Base-by-base conservation (phyloP, 805 yeast species). In the Candida incommunis region DNA sequence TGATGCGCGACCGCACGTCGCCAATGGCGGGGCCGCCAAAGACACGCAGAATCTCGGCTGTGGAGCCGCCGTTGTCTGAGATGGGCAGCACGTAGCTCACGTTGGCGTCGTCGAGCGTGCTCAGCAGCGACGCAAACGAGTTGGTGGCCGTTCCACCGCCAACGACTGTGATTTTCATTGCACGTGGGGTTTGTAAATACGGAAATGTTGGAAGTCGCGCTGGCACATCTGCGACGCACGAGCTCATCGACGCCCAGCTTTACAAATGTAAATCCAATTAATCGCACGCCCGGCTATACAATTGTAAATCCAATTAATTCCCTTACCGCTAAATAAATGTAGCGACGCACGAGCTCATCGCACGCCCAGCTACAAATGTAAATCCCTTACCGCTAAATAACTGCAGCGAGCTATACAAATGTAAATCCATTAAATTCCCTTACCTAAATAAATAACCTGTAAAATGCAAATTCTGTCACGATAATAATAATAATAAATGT, bases 11-110 rank as follows among this genome's bases (percentile, higher is more conserved):
- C 42, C 96, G 66, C 2, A 88, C 70, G 58, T 88, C 97, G 2
- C 97, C 97, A 45, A 88, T 85, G 0, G 96, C 96, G 2, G 95
- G 95, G 0, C 97, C 96, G 2, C 95, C 95, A 16, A 88, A 68
- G 1, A 86, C 84, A 13, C 96, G 64, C 3, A 87, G 69, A 22
- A 88, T 73, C 61, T 88, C 96, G 23, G 94, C 80, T 0, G 96
- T 85, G 1, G 96, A 87, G 0, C 96, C 96, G 16, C 97, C 97
- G 57, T 88, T 88, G 60, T 88, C 97, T 42, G 84, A 77, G 15
- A 88, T 75, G 0, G 97, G 97, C 27, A 88, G 63, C 3, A 87
- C 71, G 52, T 82, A 87, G 2, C 80, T 65, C 3, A 82, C 64
- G 7, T 65, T 56, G 5, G 20, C 18, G 23, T 44, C 45, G n/a